Base-by-base conservation (phyloP, 1,284 basidiomycete species). In the Golubevia sp. region DNA sequence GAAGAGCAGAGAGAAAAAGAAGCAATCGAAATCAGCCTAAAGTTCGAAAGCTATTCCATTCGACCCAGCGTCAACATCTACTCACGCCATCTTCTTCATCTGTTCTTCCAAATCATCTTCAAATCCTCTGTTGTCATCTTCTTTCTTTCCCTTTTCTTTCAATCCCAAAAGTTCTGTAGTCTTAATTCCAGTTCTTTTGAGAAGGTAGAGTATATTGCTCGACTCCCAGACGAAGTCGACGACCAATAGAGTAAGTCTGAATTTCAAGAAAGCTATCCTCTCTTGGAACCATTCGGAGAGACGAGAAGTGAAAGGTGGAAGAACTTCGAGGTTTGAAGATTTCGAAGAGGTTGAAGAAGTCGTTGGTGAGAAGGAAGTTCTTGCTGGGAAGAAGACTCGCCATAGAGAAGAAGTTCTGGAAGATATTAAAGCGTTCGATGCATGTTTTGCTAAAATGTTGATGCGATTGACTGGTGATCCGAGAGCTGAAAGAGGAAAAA, bases 401-500 rank as follows among this genome's bases (percentile, higher is more conserved):
- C 63, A 70, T 13, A 74, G 48, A 1, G 56, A 62, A 0, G 70
- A 68, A 15, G 72, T 72, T n/a, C 63, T 62, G 18, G 56, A 52
- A 20, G 58, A 59, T 30, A 77, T 63, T 5, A 78, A 59, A 0
- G 77, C 75, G 6, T 68, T 67, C 5, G 76, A 69, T 0, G 77
- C 77, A 44, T 79, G 75, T 26, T 64, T 69, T n/a, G 77, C 77
- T 5, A 79, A 62, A 53, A 79, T 79, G 68, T 79, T 77, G 61
- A 79, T 68, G 23, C 77, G 64, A 55, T 79, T 79, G 13, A 77
- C 77, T 2, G 75, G 76, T n/a, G 76, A 79, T 1, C 73, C 74
- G 1, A 79, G 66, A 1, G 76, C 74, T 59, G 56, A 56, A 34
- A n/a, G 8, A 34, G 11, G 11, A 11, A 11, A 11, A 34, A 34